Conservation (phyloP, 768 basidiomycete species). For the Mycena pura region DNA sequence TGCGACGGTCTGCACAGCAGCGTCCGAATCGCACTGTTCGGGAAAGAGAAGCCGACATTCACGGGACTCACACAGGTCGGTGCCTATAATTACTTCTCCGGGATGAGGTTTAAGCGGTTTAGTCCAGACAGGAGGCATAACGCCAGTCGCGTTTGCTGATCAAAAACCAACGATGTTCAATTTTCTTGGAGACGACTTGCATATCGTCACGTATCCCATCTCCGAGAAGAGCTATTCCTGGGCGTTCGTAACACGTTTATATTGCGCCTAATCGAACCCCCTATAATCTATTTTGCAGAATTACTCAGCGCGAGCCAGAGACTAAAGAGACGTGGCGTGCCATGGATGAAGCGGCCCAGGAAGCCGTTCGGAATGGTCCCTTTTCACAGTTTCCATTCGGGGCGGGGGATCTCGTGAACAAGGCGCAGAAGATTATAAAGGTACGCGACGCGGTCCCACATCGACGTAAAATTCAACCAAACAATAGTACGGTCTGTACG, state of each 20-base stretch:
- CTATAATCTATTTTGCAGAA: constrained; percentile 24
- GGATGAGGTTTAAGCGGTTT: too few relatives aligned
- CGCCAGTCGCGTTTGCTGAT: constrained; percentile 27
- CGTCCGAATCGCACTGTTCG: constrained; percentile 45
- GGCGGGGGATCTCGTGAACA: constrained; percentile 25
- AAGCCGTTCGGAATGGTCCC: constrained; percentile 25
- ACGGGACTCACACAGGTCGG: constrained; percentile 47
- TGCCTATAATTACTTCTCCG: too few relatives aligned
- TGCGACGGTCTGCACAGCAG: constrained; percentile 53
- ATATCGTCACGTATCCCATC: constrained; percentile 45
- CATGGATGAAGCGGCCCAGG: constrained; percentile 35
- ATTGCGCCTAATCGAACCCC: not conserved
- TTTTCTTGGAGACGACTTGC: constrained; percentile 43
- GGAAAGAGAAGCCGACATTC: constrained; percentile 41
- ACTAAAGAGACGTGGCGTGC: constrained; percentile 50
- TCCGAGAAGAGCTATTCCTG: constrained; percentile 39
- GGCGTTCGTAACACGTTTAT: constrained; percentile 37
- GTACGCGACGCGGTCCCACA: constrained; percentile 7
- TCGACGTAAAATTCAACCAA: not conserved
- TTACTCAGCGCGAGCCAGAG: constrained; percentile 46
- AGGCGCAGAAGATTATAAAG: constrained; percentile 29
- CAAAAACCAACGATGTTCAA: constrained; percentile 36
- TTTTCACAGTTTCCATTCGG: constrained; percentile 28
- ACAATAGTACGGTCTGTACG: constrained; percentile 50
- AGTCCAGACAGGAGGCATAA: constrained; percentile 45